Conservation (phyloP, 2,329 filamentous ascomycete genomes). For the Scleromitrula shiraiana region DNA sequence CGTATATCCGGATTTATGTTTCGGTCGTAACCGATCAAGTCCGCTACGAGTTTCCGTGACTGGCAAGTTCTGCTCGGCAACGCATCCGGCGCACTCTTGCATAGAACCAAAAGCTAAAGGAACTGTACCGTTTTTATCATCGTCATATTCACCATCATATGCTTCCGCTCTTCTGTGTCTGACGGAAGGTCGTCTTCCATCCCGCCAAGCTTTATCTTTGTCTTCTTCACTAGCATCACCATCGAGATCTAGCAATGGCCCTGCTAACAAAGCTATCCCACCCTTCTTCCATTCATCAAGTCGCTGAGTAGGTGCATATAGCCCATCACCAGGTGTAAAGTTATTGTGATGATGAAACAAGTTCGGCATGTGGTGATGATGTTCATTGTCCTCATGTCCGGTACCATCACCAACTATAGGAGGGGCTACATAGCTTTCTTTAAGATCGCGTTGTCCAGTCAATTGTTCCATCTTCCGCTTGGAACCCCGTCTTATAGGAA, state of each 20-base stretch:
- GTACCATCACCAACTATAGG: constrained; percentile 11
- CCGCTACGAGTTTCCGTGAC: not conserved
- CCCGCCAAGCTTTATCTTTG: constrained; percentile 67
- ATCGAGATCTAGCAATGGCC: constrained; percentile 52
- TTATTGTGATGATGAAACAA: constrained; percentile 28
- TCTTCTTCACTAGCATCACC: constrained; percentile 34
- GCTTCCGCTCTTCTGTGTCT: constrained; percentile 45
- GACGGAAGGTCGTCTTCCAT: constrained; percentile 34
- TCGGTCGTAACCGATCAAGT: constrained; percentile 7
- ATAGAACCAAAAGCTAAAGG: constrained; percentile 13
- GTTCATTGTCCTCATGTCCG: not conserved
- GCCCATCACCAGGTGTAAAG: constrained; percentile 38
- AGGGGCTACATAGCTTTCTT: constrained; percentile 14
- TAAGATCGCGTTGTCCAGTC: constrained; percentile 20
- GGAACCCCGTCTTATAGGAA: constrained; percentile 22
- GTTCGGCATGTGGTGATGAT: constrained; percentile 25
- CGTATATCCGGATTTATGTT: constrained; percentile 9
- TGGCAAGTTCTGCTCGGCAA: constrained; percentile 10
- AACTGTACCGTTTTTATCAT: constrained; percentile 46
- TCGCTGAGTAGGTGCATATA: constrained; percentile 52
- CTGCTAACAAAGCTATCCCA: constrained; percentile 51
- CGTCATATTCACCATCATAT: constrained; percentile 61
- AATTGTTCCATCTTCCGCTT: constrained; percentile 26
- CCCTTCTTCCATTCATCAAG: constrained; percentile 69
- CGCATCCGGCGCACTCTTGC: constrained; percentile 14